Conservation (phyloP, 2,329 filamentous ascomycete species). For the Aplosporella prunicola region DNA sequence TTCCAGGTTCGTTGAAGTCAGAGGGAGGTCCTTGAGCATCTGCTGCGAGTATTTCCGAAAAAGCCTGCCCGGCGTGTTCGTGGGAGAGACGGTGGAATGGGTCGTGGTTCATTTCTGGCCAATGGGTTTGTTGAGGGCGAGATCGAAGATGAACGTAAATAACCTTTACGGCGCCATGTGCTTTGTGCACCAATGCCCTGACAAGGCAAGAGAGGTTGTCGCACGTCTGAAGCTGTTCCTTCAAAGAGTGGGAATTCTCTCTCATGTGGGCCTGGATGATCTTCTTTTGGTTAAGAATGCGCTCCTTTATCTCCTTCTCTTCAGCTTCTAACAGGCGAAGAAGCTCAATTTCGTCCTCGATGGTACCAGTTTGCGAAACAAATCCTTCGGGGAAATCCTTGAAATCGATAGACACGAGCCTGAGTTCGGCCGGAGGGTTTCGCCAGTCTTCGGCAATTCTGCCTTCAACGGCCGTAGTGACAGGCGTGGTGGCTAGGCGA, state of each 20-base stretch:
- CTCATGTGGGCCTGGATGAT: constrained; percentile 23
- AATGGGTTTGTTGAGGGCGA: constrained; percentile 15
- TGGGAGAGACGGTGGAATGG: constrained; percentile 16
- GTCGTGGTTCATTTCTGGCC: constrained; percentile 13
- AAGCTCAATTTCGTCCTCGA: constrained; percentile 33
- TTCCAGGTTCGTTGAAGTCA: constrained; percentile 8
- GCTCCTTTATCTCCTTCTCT: constrained; percentile 27
- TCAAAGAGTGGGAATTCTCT: constrained; percentile 23
- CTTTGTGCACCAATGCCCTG: constrained; percentile 29
- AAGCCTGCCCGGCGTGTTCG: constrained; percentile 15
- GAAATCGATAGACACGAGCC: constrained; percentile 17
- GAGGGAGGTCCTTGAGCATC: not conserved
- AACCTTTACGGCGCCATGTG: constrained; percentile 24
- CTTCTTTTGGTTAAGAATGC: constrained; percentile 27
- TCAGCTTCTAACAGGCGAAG: constrained; percentile 31
- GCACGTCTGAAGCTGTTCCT: constrained; percentile 33
- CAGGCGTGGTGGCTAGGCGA: constrained; percentile 24
- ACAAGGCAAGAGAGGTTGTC: constrained; percentile 35
- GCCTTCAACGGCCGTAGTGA: constrained; percentile 20
- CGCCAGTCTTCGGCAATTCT: constrained; percentile 28
- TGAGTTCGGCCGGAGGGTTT: constrained; percentile 25
- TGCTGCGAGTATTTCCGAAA: constrained; percentile 1
- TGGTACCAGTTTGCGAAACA: constrained; percentile 12
- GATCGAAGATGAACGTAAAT: constrained; percentile 22
- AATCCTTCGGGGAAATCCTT: constrained; percentile 11